These are phyloP conservation scores for Boechera retrofracta DNA, from an alignment of 345 rosid species.

Conservation along the genomic window DNA sequence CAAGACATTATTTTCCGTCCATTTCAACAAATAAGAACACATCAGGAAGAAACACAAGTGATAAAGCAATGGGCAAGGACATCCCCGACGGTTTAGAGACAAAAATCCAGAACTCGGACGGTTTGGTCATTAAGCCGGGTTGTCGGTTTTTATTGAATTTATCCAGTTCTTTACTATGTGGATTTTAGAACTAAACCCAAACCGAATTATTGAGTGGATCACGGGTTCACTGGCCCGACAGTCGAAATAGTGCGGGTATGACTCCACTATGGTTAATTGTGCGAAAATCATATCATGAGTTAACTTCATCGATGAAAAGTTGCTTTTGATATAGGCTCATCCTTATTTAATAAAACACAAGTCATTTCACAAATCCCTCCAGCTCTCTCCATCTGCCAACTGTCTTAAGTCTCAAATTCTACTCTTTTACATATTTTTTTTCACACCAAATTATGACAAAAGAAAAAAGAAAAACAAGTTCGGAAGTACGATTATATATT, in stretches of 20 bases:
- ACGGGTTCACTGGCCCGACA: neutral
- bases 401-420: no score
- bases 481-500: no score
- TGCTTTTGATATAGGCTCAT: no score
- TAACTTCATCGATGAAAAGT: neutral
- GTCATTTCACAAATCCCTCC: no score
- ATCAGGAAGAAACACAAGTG: neutral
- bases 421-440: no score
- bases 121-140: neutral
- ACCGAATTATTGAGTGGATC: neutral
- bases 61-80: neutral
- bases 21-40: neutral
- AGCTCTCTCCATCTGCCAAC: no score
- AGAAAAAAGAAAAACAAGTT: no score
- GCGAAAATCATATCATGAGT: neutral
- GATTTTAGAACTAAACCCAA: neutral
- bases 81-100: neutral
- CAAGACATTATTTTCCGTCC: neutral
- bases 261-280: neutral
- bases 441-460: no score
- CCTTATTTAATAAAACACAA: no score
- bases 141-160: neutral
- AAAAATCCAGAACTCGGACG: neutral
- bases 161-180: neutral
- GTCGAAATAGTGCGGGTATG: neutral